Evolutionary conservation across 129 eudicot genomes (phyloP).

Genomic region (Silybum marianum): DNA sequence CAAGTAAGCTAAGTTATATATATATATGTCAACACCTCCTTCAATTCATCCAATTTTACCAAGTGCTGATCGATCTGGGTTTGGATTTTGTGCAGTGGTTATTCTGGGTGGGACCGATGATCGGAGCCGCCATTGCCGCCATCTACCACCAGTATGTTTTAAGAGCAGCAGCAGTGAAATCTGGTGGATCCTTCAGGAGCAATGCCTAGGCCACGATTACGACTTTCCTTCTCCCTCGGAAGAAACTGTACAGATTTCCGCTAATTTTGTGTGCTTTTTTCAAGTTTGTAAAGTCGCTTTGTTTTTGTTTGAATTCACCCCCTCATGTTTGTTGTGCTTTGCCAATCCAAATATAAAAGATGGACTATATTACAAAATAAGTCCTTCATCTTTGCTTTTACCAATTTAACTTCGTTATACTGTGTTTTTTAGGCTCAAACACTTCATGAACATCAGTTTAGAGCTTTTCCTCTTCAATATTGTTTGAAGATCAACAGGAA

Average conservation of each 20-base stretch:
- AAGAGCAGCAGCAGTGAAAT: conserved; percentile 65
- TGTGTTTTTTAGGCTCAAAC: no score
- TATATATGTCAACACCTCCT: background rate
- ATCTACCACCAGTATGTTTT: conserved; percentile 56
- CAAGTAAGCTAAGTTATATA: conserved; percentile 39
- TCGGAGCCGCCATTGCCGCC: conserved; percentile 78
- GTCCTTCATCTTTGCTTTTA: background rate
- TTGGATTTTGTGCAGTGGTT: conserved; percentile 49
- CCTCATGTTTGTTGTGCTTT: conserved; percentile 18
- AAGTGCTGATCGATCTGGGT: no score
- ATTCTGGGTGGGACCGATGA: conserved; percentile 79
- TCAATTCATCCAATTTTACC: background rate
- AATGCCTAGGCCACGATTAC: conserved; percentile 18
- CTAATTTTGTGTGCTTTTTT: conserved; percentile 12
- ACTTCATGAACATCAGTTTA: background rate
- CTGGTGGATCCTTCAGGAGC: conserved; percentile 72
- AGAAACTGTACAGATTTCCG: conserved; percentile 29
- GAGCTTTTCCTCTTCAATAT: background rate
- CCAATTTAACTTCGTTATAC: background rate
- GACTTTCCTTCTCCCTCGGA: background rate
- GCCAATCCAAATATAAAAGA: background rate
- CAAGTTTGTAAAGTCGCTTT: conserved; percentile 3
- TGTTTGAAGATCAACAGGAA: background rate
- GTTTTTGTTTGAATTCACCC: background rate
- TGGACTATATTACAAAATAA: background rate